Percentiles rank a stretch among this genome's conserved stretches.
Evolutionary conservation across 1,284 basidiomycete species (phyloP).

Genomic region (Leccinum subfulvum): DNA sequence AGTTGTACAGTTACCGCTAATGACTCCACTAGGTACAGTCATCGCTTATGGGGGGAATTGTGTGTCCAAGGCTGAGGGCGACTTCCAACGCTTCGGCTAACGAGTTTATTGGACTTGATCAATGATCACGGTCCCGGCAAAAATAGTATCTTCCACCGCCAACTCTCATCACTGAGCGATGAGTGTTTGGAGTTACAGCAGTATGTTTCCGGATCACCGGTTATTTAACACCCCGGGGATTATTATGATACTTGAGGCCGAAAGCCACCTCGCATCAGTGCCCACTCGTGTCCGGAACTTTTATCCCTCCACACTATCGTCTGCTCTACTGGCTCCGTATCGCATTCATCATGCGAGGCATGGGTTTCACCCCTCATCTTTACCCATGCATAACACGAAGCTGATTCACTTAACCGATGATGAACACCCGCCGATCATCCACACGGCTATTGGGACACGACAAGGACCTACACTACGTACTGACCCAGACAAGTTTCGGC

Average conservation of each 20-base stretch:
- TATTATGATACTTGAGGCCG: too few relatives aligned
- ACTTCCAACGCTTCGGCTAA: neutral
- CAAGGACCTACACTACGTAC: too few relatives aligned
- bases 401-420: neutral
- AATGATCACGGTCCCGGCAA: neutral
- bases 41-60: too few relatives aligned
- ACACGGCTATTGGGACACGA: neutral
- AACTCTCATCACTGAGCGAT: neutral
- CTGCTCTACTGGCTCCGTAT: neutral
- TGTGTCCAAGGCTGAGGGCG: neutral
- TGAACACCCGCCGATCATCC: neutral
- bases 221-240: neutral
- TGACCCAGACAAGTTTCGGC: too few relatives aligned
- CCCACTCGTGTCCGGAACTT: neutral
- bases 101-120: too few relatives aligned
- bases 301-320: neutral
- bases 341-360: neutral
- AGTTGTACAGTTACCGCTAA: neutral
- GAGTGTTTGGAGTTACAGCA: too few relatives aligned
- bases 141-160: neutral
- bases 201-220: neutral
- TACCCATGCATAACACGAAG: too few relatives aligned
- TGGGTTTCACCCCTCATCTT: neutral
- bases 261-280: too few relatives aligned
- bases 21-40: neutral